Base-by-base conservation (phyloP, 768 basidiomycete genomes). In the Clitopilus hobsonii region DNA sequence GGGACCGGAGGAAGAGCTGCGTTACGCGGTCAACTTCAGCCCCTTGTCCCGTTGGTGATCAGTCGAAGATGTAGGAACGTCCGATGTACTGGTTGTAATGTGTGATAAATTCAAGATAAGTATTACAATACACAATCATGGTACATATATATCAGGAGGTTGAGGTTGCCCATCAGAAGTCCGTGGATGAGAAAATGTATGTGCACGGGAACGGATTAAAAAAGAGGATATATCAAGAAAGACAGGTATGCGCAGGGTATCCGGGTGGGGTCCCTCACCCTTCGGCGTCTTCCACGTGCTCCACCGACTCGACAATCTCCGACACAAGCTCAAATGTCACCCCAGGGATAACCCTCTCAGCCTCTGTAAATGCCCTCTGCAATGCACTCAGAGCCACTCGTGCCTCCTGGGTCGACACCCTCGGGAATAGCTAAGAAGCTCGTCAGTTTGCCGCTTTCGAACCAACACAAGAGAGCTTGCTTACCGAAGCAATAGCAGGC, bases 341-440 rank as follows among this genome's bases (percentile, higher is more conserved):
- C 4, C 97, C 97, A 6, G 97, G 97, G 61, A 98, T 97, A 54
- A 93, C 88, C 56, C 90, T 80, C 73, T 99, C 97, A 11, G 95
- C 95, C 25, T 97, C 93, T 24, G 91, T 91, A 65, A 98, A 95
- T 2, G 97, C 95, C 26, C 90, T 81, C 61, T 97, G 91, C 10
- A 98, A 77, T 50, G 89, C 81, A 56, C 87, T 89, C 51, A 99
- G 79, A 18, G 91, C 89, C 25, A 91, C 80, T 55, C 91, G 82
- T 7, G 94, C 93, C 68, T 97, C 94, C 61, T 91, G 88, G n/a
- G 93, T 90, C 0, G 91, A 87, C 22, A 98, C 91, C 38, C 96
- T 84, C 56, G 91, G 91, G 69, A 94, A 92, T 27, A 99, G 75
- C 95, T 98, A 38, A 36, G 58, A 60, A 48, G 50, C 58, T 54